phyloP scores from a whole-genome alignment of 2,329 filamentous ascomycete species.

The Clonostachys rhizophaga region DNA sequence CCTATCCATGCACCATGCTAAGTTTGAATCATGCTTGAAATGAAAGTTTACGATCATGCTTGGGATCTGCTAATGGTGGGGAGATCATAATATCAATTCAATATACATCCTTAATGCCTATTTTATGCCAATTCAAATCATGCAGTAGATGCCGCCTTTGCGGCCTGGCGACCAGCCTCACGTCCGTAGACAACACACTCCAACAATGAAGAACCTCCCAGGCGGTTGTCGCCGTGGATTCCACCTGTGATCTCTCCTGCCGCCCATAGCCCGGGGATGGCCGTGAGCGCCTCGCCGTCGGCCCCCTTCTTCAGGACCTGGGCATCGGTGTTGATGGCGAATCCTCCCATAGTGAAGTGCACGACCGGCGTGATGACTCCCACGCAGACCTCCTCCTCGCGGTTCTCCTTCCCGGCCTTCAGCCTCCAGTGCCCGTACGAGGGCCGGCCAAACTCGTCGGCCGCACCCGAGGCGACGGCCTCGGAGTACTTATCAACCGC shows the following conservation, averaged over 20 bases:
- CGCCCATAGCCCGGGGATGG: constrained; percentile 54
- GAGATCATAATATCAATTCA: too few relatives aligned
- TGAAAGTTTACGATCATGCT: too few relatives aligned
- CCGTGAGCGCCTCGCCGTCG: constrained; percentile 21
- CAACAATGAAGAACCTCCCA: constrained; percentile 56
- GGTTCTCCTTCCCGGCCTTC: constrained; percentile 29
- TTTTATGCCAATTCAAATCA: too few relatives aligned
- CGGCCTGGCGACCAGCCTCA: constrained; percentile 37
- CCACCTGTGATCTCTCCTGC: constrained; percentile 63
- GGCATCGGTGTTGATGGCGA: constrained; percentile 46
- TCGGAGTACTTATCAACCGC: constrained; percentile 44
- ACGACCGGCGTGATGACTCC: constrained; percentile 58
- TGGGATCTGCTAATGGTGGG: too few relatives aligned
- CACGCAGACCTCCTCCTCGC: constrained; percentile 49
- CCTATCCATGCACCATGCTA: too few relatives aligned
- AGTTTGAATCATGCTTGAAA: too few relatives aligned
- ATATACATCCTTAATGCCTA: too few relatives aligned
- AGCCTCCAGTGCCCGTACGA: constrained; percentile 53
- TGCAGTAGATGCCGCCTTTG: not conserved
- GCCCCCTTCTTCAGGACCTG: constrained; percentile 37
- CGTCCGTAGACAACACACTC: constrained; percentile 62
- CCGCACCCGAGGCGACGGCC: constrained; percentile 27
- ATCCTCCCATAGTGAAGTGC: constrained; percentile 66
- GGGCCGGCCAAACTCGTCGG: constrained; percentile 40
- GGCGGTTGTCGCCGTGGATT: constrained; percentile 57